A percentile compares a stretch with the other conserved stretches of the same genome.
These are phyloP conservation scores for Colletotrichum somersetense DNA, from an alignment of 2,329 filamentous ascomycete species.

Conservation along the genomic window DNA sequence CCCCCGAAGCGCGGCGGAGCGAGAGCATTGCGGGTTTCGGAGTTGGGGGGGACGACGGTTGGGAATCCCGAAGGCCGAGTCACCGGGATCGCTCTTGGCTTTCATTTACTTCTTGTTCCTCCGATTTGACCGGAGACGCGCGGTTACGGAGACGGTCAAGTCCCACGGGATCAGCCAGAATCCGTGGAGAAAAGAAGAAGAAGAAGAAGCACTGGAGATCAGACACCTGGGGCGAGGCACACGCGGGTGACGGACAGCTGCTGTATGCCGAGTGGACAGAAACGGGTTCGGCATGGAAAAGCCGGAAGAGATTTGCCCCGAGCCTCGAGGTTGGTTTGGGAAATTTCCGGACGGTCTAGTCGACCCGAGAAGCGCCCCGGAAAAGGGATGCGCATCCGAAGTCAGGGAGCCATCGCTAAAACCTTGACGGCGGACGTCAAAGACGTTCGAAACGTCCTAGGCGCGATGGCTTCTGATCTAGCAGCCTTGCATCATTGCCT, in stretches of 20 bases:
- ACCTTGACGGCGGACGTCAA: conserved; percentile 2
- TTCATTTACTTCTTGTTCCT: neutral
- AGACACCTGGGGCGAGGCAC: neutral
- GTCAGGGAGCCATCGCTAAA: neutral
- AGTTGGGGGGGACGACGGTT: too few species aligned
- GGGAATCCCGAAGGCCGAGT: neutral
- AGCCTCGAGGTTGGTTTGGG: neutral
- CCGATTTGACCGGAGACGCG: too few species aligned
- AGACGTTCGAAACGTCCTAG: conserved; percentile 7
- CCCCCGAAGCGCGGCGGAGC: neutral
- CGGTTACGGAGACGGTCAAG: neutral
- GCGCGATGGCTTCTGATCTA: neutral
- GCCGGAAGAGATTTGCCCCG: too few species aligned
- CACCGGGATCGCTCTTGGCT: neutral
- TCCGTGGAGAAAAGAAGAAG: neutral
- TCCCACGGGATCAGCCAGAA: neutral
- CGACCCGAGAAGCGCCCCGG: neutral
- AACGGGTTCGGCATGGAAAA: neutral
- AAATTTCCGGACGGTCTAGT: neutral
- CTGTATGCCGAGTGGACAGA: neutral
- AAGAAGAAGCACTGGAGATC: neutral
- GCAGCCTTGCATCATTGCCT: neutral
- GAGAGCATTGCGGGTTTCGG: neutral
- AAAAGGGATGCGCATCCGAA: neutral
- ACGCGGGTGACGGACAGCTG: too few species aligned